These are phyloP conservation scores for Canna indica DNA, from an alignment of 176 grass and related monocot genomes.

Conservation along the genomic window DNA sequence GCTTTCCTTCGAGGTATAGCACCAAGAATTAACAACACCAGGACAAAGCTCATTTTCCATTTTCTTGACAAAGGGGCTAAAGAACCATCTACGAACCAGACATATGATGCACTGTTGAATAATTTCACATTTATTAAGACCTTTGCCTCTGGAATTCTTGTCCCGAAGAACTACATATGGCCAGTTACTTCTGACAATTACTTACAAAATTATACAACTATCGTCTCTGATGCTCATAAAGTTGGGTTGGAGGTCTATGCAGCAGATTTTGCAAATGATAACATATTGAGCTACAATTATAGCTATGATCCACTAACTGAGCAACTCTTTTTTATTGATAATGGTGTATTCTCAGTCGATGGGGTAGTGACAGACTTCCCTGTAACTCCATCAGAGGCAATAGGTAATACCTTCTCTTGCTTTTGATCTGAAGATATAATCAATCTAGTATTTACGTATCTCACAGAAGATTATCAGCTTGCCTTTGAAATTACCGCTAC, in stretches of 20 bases:
- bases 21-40: conserved; percentile 29
- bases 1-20: conserved; percentile 50
- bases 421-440: conserved; percentile 3
- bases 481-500: not conserved
- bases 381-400: conserved; percentile 58
- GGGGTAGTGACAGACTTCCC: conserved; percentile 68
- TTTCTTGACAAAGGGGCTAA: conserved; percentile 26
- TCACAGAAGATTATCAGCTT: not conserved
- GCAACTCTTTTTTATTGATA: conserved; percentile 37
- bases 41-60: conserved; percentile 57
- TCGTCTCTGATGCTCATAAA: conserved; percentile 50
- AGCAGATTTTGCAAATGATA: conserved; percentile 79
- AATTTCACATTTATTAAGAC: conserved; percentile 63
- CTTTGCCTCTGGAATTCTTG: conserved; percentile 68
- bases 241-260: conserved; percentile 71
- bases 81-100: conserved; percentile 66
- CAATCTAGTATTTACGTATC: not conserved
- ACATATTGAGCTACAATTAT: conserved; percentile 62
- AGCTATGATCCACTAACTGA: conserved; percentile 86
- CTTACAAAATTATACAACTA: conserved; percentile 3
- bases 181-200: conserved; percentile 51
- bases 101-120: conserved; percentile 36
- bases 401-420: conserved; percentile 38
- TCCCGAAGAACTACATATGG: conserved; percentile 83
- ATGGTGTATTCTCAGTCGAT: conserved; percentile 60